Conservation (phyloP, 2,329 filamentous ascomycete species). For the Passalora sequoiae region DNA sequence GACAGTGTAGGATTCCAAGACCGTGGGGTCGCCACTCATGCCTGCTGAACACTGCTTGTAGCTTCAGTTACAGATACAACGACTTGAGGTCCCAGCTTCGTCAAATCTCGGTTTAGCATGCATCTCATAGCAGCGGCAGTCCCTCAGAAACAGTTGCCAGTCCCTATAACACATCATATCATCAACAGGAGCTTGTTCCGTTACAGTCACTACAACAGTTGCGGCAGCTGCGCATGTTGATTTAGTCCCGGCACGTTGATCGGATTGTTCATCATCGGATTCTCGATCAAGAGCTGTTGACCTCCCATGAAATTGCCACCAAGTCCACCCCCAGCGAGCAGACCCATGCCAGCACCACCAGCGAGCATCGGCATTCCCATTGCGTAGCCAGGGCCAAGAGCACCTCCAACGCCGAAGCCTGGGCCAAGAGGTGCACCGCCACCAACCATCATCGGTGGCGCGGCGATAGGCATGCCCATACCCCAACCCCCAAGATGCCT, state of each 20-base stretch:
- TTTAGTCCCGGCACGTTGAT: too few relatives aligned
- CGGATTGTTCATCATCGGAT: neutral
- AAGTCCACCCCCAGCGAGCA: neutral
- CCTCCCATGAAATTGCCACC: neutral
- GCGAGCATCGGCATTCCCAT: neutral
- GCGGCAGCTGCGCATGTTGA: too few relatives aligned
- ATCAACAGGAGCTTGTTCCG: neutral
- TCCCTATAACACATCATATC: slow-evolving; percentile 4
- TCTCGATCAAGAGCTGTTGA: neutral
- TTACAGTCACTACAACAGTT: too few relatives aligned
- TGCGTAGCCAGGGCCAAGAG: neutral
- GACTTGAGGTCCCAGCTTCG: too few relatives aligned
- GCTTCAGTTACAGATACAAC: too few relatives aligned
- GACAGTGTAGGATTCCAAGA: slow-evolving; percentile 1
- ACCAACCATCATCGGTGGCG: neutral
- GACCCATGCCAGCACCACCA: neutral
- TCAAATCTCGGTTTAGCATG: too few relatives aligned
- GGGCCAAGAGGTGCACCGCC: neutral
- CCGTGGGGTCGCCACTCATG: neutral
- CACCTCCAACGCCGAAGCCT: neutral
- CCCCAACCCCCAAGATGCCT: neutral
- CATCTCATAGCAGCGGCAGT: too few relatives aligned
- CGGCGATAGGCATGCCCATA: too few relatives aligned
- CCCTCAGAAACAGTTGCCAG: neutral
- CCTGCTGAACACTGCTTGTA: slow-evolving; percentile 1